These are phyloP conservation scores for Suillus brevipes DNA, from an alignment of 768 basidiomycete genomes.

Conservation along the genomic window DNA sequence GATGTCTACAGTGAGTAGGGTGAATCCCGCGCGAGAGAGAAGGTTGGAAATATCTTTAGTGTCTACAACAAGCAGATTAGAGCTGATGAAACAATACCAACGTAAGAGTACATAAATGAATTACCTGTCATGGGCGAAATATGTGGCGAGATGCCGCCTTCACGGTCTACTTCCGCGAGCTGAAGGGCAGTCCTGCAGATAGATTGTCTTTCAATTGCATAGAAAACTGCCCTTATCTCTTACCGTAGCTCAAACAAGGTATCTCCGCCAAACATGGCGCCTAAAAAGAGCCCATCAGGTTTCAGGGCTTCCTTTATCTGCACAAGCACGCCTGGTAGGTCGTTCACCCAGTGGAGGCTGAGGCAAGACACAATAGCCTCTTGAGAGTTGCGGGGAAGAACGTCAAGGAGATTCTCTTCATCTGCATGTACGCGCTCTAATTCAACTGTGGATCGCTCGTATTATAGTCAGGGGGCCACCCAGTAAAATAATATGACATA, in stretches of 20 bases:
- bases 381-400: constrained; percentile 70
- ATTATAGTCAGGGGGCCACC: constrained; percentile 1
- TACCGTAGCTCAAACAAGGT: constrained; percentile 92
- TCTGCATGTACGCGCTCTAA: constrained; percentile 78
- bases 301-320: constrained; percentile 84
- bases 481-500: constrained; percentile 30
- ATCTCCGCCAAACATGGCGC: constrained; percentile 94
- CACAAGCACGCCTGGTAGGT: constrained; percentile 85
- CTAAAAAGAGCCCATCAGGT: constrained; percentile 93
- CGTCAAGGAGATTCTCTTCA: constrained; percentile 75
- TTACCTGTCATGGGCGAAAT: constrained; percentile 97
- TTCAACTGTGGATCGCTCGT: constrained; percentile 51
- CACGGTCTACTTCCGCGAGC: constrained; percentile 88
- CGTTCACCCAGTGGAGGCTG: constrained; percentile 96
- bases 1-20: constrained; percentile 89
- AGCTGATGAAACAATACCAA: constrained; percentile 4
- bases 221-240: constrained; percentile 1
- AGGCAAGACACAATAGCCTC: constrained; percentile 93
- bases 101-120: not conserved
- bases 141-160: constrained; percentile 96
- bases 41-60: constrained; percentile 92
- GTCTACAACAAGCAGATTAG: constrained; percentile 46
- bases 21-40: constrained; percentile 90
- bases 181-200: constrained; percentile 79
- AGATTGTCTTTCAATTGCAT: not conserved